Evolutionary conservation across 1,284 basidiomycete species (phyloP), one percentile per base, ranked within the genome.

Genomic region (Pterulicium gracile): DNA sequence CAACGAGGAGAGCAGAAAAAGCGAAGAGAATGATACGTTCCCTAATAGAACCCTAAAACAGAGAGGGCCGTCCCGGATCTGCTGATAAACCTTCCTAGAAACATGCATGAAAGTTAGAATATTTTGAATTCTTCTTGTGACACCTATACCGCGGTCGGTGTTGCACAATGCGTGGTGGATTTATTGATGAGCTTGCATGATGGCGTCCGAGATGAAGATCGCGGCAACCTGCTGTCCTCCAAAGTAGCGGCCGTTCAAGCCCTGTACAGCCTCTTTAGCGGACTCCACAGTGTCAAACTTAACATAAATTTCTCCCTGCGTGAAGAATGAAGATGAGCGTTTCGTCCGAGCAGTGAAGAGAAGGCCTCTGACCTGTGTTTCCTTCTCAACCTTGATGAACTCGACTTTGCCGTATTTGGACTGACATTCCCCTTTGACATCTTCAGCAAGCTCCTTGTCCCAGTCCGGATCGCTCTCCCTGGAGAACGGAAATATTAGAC

Each of bases 241-340:
- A 59, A 97, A 97, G 87, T 89, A 95, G 51, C 95, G 87, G 42
- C 92, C 92, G 56, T 96, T 89, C 46, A 99, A 77, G 52, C 89
- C 89, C 58, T 88, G 79, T 47, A 95, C 71, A 42, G 94, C 91
- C 47, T 82, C 78, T 58, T 84, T 84, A 15, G 95, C 90, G 17
- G 77, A 69, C 10, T 91, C 86, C 50, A 91, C 69, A 24, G 74
- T 65, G 52, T 79, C 79, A 58, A 98, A 98, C 62, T 93, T 90
- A 60, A 98, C 75, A 63, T 96, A 98, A 36, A 99, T 97, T 63
- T 98, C 95, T 56, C 95, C 95, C 89, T 96, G 56, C n/a, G 32
- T n/a, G 42, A 45, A 42, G 34, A 36, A 55, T 47, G 54, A 50
- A 34, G 34, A 48, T 7, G 7, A 7, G 39, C 7, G 19, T 27